These are phyloP conservation scores for Poa annua DNA, from an alignment of 176 grass and related monocot genomes.

Conservation along the genomic window DNA sequence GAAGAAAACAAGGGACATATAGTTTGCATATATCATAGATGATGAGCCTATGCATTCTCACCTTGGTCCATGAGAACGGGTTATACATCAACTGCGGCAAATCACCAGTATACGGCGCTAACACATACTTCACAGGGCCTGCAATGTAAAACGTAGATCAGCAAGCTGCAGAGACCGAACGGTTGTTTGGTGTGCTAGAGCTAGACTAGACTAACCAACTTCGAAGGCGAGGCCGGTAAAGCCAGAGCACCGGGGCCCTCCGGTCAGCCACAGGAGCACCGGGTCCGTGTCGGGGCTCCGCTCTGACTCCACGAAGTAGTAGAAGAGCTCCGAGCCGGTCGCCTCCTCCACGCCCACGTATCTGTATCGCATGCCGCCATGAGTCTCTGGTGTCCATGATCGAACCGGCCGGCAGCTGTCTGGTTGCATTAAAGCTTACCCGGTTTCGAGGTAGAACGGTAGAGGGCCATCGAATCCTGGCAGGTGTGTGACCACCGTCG, in stretches of 20 bases:
- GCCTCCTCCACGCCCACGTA: slow-evolving; percentile 57
- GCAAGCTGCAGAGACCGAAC: too few species aligned
- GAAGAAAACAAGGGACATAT: not conserved
- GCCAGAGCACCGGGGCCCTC: slow-evolving; percentile 30
- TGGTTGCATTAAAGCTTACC: not conserved
- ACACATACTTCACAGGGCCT: slow-evolving; percentile 50
- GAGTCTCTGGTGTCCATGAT: too few species aligned
- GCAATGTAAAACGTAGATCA: not conserved
- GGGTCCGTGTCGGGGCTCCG: slow-evolving; percentile 50
- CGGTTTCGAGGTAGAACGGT: slow-evolving; percentile 37
- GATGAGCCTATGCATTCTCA: not conserved
- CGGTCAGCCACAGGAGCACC: slow-evolving; percentile 49
- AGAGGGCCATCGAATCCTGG: slow-evolving; percentile 32
- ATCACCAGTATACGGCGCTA: slow-evolving; percentile 18
- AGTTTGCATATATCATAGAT: not conserved
- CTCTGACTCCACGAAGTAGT: slow-evolving; percentile 69
- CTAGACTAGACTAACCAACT: not conserved
- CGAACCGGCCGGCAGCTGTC: too few species aligned
- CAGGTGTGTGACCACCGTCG: slow-evolving; percentile 35
- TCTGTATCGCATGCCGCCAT: slow-evolving; percentile 10
- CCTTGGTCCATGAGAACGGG: slow-evolving; percentile 58
- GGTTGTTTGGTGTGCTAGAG: too few species aligned
- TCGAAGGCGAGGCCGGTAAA: not conserved
- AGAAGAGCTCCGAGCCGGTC: slow-evolving; percentile 61
- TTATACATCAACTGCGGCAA: slow-evolving; percentile 44